These are phyloP conservation scores for Adansonia grandidieri DNA, from an alignment of 441 rosid species.

Conservation along the genomic window DNA sequence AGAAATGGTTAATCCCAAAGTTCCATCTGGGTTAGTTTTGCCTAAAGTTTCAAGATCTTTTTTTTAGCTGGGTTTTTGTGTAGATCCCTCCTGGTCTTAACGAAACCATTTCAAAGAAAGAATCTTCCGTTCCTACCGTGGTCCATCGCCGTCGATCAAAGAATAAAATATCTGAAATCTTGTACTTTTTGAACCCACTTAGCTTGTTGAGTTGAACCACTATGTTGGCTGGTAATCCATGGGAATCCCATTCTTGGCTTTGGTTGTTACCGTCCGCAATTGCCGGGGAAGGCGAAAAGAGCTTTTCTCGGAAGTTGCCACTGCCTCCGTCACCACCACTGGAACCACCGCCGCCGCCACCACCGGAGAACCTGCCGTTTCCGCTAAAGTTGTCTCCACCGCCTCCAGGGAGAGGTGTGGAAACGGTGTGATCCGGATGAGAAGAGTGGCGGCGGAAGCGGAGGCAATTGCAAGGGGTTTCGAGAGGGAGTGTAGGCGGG, in stretches of 20 bases:
- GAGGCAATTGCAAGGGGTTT: slow-evolving; percentile 54
- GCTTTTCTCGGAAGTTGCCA: slow-evolving; percentile 48
- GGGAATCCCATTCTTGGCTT: slow-evolving; percentile 78
- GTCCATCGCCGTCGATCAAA: slow-evolving; percentile 59
- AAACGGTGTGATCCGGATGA: slow-evolving; percentile 42
- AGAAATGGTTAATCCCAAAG: slow-evolving; percentile 64
- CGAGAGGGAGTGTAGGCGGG: slow-evolving; percentile 38
- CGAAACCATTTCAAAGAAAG: slow-evolving; percentile 96
- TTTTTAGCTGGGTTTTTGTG: slow-evolving; percentile 70
- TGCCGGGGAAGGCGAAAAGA: slow-evolving; percentile 51
- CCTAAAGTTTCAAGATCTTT: slow-evolving; percentile 89
- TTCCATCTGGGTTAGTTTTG: slow-evolving; percentile 82
- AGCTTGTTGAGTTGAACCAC: slow-evolving; percentile 74
- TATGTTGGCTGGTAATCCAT: slow-evolving; percentile 88
- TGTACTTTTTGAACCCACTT: slow-evolving; percentile 79
- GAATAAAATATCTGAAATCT: slow-evolving; percentile 75
- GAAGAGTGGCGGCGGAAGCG: slow-evolving; percentile 46
- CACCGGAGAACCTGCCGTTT: slow-evolving; percentile 21
- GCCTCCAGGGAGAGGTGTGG: slow-evolving; percentile 4
- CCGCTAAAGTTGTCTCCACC: slow-evolving; percentile 29
- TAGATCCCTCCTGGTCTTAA: slow-evolving; percentile 81
- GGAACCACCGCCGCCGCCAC: not conserved
- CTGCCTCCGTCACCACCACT: slow-evolving; percentile 41
- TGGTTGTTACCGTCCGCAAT: slow-evolving; percentile 71
- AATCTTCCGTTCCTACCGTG: slow-evolving; percentile 78